phyloP scores from a whole-genome alignment of 176 grass and related monocot species.

The Musa beccarii region DNA sequence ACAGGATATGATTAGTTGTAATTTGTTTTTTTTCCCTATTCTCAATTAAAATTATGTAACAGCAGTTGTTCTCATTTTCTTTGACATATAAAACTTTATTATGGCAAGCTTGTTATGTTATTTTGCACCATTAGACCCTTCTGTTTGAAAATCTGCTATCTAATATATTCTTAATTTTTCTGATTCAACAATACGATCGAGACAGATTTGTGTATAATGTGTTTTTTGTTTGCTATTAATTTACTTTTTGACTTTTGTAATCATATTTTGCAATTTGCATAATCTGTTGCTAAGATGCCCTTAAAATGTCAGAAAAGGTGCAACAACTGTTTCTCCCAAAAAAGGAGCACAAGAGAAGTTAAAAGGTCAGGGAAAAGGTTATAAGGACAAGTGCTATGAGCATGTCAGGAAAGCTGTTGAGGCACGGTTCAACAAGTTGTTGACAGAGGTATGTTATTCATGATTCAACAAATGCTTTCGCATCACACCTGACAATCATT shows the following conservation, averaged over 20 bases:
- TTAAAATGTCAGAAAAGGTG: conserved; percentile 52
- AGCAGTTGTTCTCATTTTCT: not conserved
- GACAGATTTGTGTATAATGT: not conserved
- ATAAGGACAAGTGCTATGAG: conserved; percentile 96
- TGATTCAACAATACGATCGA: conserved; percentile 2
- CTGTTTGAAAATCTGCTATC: not conserved
- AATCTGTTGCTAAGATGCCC: not conserved
- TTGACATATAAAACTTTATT: not conserved
- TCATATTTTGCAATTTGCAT: not conserved
- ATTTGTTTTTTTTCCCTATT: not conserved
- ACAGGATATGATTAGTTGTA: not conserved
- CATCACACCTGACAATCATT: conserved; percentile 14
- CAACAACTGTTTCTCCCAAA: conserved; percentile 50
- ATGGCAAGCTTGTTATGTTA: not conserved
- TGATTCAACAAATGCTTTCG: conserved; percentile 17
- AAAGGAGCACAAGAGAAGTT: conserved; percentile 56
- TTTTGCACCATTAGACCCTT: not conserved
- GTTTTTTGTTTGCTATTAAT: not conserved
- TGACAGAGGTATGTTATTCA: conserved; percentile 55
- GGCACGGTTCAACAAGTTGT: conserved; percentile 68
- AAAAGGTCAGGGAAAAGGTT: conserved; percentile 76
- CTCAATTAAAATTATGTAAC: not conserved
- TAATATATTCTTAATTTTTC: conserved; percentile 2
- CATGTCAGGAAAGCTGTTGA: conserved; percentile 86
- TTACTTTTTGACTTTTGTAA: not conserved